phyloP scores from a whole-genome alignment of 2,329 filamentous ascomycete genomes.

The Cladosporium halotolerans region DNA sequence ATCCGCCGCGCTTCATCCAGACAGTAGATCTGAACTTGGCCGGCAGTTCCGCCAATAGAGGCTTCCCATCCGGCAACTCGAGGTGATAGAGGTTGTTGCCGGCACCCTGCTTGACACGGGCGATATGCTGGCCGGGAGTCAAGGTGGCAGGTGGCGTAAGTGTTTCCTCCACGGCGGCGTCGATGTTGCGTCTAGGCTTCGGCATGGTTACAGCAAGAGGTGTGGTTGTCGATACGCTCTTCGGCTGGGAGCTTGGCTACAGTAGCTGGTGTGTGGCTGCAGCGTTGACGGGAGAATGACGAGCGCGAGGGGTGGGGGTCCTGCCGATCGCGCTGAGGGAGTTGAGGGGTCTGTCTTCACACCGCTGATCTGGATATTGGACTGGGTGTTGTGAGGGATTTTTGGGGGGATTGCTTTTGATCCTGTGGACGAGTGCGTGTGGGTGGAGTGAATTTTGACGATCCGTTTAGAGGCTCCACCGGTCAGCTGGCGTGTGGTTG shows the following conservation, averaged over 20 bases:
- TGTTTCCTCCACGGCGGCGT: conserved; percentile 70
- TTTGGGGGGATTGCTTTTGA: neutral
- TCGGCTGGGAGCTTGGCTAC: neutral
- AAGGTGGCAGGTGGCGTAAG: conserved; percentile 53
- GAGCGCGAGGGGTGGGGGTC: conserved; percentile 1
- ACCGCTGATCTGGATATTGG: neutral
- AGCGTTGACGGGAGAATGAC: conserved; percentile 10
- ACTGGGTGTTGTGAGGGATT: neutral
- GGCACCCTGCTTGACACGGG: conserved; percentile 71
- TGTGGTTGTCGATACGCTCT: neutral
- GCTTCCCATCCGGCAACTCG: conserved; percentile 59
- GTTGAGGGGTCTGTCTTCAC: conserved; percentile 1
- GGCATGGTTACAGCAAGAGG: conserved; percentile 47
- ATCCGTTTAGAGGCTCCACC: neutral
- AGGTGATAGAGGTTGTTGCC: conserved; percentile 88
- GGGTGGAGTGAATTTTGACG: no score
- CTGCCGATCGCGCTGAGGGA: neutral
- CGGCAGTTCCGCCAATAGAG: conserved; percentile 72
- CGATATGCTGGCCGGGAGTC: conserved; percentile 54
- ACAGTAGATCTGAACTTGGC: conserved; percentile 84
- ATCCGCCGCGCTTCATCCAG: conserved; percentile 86
- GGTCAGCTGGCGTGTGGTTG: neutral
- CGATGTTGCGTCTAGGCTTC: conserved; percentile 68
- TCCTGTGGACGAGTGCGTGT: no score
- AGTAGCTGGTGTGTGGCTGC: conserved; percentile 5